These are phyloP conservation scores for Neofusicoccum cordaticola DNA, from an alignment of 2,329 filamentous ascomycete species.

Conservation along the genomic window DNA sequence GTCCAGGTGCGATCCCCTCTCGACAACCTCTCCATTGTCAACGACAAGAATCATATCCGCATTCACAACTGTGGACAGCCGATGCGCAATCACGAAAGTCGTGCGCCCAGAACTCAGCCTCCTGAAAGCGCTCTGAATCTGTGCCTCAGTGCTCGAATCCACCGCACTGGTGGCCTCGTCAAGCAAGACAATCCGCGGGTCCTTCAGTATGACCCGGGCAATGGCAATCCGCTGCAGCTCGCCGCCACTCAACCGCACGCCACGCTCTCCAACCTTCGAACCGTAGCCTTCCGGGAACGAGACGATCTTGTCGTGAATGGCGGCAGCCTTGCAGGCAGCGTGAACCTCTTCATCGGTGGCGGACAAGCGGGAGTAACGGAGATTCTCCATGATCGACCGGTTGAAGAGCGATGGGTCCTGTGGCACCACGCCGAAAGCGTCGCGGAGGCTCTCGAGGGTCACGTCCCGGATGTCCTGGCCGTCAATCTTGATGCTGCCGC, in stretches of 20 bases:
- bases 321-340: constrained; percentile 38
- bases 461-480: constrained; percentile 55
- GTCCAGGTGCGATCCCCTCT: constrained; percentile 72
- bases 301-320: constrained; percentile 2
- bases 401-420: constrained; percentile 44
- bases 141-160: constrained; percentile 53
- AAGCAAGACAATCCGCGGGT: constrained; percentile 65
- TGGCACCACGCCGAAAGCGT: constrained; percentile 44
- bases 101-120: constrained; percentile 62
- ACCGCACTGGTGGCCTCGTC: constrained; percentile 75
- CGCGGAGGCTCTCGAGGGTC: constrained; percentile 52
- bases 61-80: constrained; percentile 73
- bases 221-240: constrained; percentile 82
- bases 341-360: constrained; percentile 51
- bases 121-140: constrained; percentile 58
- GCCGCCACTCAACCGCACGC: constrained; percentile 77
- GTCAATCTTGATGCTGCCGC: constrained; percentile 51
- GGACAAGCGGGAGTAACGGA: constrained; percentile 48
- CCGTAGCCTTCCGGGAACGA: constrained; percentile 58
- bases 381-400: constrained; percentile 38
- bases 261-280: constrained; percentile 72
- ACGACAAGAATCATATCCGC: constrained; percentile 78
- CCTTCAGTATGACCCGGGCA: constrained; percentile 66
- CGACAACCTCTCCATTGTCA: constrained; percentile 65
- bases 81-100: constrained; percentile 75